These are phyloP conservation scores for Microbotryum lychnidis-dioicae DNA, from an alignment of 1,284 basidiomycete species.

Conservation along the genomic window DNA sequence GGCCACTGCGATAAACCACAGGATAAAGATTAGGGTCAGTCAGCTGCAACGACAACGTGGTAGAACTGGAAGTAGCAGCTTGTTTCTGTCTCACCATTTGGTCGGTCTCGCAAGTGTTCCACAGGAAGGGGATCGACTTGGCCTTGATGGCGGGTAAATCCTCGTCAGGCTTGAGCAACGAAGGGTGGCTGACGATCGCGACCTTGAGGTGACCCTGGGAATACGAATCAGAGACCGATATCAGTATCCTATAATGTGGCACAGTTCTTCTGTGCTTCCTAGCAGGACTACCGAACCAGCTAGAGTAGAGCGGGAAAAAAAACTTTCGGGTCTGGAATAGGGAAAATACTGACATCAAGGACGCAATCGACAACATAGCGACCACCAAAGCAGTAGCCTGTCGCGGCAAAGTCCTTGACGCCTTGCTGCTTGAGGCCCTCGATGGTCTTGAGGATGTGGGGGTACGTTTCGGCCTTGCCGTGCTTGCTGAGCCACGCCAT, in stretches of 20 bases:
- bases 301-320: too few relatives aligned
- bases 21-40: background rate
- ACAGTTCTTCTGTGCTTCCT: too few relatives aligned
- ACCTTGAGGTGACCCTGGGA: slow-evolving; percentile 14
- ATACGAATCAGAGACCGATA: too few relatives aligned
- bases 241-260: too few relatives aligned
- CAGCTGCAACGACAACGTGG: background rate
- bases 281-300: too few relatives aligned
- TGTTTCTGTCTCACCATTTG: slow-evolving; percentile 11
- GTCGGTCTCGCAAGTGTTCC: slow-evolving; percentile 40
- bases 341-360: too few relatives aligned
- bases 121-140: slow-evolving; percentile 36
- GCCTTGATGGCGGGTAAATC: slow-evolving; percentile 47
- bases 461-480: slow-evolving; percentile 46
- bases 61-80: background rate
- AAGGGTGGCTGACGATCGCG: slow-evolving; percentile 57
- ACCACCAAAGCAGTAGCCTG: slow-evolving; percentile 60
- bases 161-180: slow-evolving; percentile 52
- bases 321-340: too few relatives aligned
- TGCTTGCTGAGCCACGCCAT: slow-evolving; percentile 40
- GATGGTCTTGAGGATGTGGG: slow-evolving; percentile 53
- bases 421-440: slow-evolving; percentile 52
- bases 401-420: slow-evolving; percentile 52
- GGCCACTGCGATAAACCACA: background rate
- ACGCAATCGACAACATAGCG: too few relatives aligned